These are phyloP conservation scores for Didymella glomerata DNA, from an alignment of 2,329 filamentous ascomycete species.

Conservation along the genomic window DNA sequence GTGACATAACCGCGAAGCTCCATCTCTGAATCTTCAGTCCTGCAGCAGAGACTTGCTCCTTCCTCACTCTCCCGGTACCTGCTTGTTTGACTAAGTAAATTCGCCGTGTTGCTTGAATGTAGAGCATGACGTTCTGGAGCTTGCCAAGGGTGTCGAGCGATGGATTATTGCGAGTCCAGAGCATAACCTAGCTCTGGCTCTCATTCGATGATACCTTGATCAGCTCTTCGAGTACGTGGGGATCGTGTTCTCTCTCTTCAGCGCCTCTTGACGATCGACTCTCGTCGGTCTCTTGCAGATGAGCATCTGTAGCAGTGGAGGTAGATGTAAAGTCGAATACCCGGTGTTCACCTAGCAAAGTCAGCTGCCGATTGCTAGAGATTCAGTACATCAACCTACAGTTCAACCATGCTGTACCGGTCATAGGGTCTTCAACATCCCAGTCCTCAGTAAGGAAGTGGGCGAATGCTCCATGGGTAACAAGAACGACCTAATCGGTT, in stretches of 20 bases:
- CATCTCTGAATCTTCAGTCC: neutral
- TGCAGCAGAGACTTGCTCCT: neutral
- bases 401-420: conserved; percentile 44
- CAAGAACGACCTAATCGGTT: conserved; percentile 71
- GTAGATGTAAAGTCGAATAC: conserved; percentile 40
- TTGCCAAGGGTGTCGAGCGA: neutral
- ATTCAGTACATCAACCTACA: conserved; percentile 28
- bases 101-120: neutral
- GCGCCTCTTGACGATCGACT: conserved; percentile 32
- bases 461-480: conserved; percentile 83
- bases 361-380: neutral
- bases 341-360: conserved; percentile 38
- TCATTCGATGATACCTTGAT: conserved; percentile 27
- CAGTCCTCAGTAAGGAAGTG: conserved; percentile 88
- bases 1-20: neutral
- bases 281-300: conserved; percentile 39
- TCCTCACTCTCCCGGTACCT: neutral
- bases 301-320: conserved; percentile 39
- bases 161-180: neutral
- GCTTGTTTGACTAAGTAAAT: neutral
- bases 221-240: conserved; percentile 43
- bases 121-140: neutral
- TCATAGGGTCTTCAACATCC: conserved; percentile 49
- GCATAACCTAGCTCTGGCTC: conserved; percentile 5
- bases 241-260: conserved; percentile 34